phyloP scores from a whole-genome alignment of 495 filamentous ascomycete genomes.

The Friedmanniomyces endolithicus region DNA sequence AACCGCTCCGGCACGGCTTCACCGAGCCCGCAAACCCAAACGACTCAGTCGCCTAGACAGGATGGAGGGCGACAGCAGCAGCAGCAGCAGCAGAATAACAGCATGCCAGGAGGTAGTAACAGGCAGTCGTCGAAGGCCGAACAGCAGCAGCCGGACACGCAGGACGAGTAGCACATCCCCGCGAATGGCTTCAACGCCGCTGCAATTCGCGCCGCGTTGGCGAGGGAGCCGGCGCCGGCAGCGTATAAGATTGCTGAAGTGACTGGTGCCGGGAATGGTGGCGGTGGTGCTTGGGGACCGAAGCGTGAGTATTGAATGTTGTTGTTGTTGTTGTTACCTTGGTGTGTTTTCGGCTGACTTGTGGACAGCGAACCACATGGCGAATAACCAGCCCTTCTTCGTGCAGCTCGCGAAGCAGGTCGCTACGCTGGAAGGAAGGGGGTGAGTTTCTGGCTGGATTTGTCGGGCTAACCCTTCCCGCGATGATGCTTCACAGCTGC shows the following conservation, averaged over 20 bases:
- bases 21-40: conserved; percentile 2
- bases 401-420: conserved; percentile 18
- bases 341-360: background rate
- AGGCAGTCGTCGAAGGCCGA: background rate
- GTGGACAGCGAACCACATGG: conserved; percentile 15
- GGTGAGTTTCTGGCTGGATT: background rate
- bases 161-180: background rate
- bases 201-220: conserved; percentile 12
- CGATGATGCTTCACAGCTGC: background rate
- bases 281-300: conserved; percentile 3
- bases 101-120: conserved; percentile 5
- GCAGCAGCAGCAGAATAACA: conserved; percentile 8
- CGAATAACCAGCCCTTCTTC: conserved; percentile 17
- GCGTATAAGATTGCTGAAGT: conserved; percentile 9
- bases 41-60: conserved; percentile 6
- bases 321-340: no score
- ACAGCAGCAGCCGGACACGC: background rate
- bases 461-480: background rate
- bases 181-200: conserved; percentile 16
- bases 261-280: background rate
- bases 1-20: conserved; percentile 16
- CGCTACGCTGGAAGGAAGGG: conserved; percentile 14
- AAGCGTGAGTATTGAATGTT: conserved; percentile 7
- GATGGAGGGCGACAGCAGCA: conserved; percentile 10
- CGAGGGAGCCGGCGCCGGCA: background rate